A percentile compares a stretch with the other conserved stretches of the same genome.
Evolutionary conservation across 140 eudicot genomes (phyloP).

Genomic region (Oenanthe javanica): DNA sequence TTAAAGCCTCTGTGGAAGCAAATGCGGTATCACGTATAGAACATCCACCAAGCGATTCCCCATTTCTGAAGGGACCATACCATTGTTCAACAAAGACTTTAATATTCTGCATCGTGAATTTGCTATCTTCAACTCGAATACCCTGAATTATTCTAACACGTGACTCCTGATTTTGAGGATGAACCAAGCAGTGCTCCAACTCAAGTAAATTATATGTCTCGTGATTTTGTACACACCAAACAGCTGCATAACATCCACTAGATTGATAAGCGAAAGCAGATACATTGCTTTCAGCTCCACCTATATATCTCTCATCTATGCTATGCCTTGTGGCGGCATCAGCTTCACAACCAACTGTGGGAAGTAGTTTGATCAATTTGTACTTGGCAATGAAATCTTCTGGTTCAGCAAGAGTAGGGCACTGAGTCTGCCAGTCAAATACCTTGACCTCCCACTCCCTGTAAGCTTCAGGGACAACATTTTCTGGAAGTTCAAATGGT

Average conservation of each 20-base stretch:
- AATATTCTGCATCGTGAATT: conserved; percentile 32
- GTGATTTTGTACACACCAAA: conserved; percentile 34
- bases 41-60: conserved; percentile 92
- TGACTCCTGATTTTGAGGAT: conserved; percentile 67
- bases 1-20: conserved; percentile 56
- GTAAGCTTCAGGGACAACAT: conserved; percentile 77
- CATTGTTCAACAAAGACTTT: conserved; percentile 84
- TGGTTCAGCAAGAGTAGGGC: conserved; percentile 75
- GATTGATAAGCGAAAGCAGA: conserved; percentile 61
- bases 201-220: conserved; percentile 33
- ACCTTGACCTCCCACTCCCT: conserved; percentile 94
- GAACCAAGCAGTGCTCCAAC: conserved; percentile 82
- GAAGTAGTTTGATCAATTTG: conserved; percentile 68
- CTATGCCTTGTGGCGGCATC: conserved; percentile 77
- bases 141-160: conserved; percentile 71
- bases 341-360: conserved; percentile 97
- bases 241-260: conserved; percentile 60
- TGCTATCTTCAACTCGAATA: conserved; percentile 31
- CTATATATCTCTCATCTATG: conserved; percentile 48
- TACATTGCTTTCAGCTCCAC: conserved; percentile 28
- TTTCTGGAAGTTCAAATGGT: conserved; percentile 81
- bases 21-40: conserved; percentile 88
- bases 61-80: conserved; percentile 99
- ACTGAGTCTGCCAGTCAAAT: conserved; percentile 96
- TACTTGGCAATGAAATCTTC: conserved; percentile 33